Conservation (phyloP, 306 rosid genomes). For the Senna siamea region DNA sequence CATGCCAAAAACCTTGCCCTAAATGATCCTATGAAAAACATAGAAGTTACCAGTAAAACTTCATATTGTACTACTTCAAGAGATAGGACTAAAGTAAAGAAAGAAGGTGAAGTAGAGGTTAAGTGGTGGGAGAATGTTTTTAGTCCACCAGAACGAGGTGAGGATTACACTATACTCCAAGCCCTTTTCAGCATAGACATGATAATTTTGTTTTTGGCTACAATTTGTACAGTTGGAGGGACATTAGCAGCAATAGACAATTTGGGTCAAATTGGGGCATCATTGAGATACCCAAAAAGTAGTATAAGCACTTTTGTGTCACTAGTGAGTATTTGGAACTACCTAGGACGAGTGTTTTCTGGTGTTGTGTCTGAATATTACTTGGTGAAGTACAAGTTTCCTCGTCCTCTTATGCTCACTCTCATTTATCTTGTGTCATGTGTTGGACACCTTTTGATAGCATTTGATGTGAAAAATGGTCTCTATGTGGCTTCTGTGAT, state of each 20-base stretch:
- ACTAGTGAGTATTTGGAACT: conserved; percentile 64
- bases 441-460: conserved; percentile 56
- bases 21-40: conserved; percentile 22
- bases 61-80: neutral
- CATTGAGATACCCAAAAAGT: conserved; percentile 50
- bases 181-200: conserved; percentile 66
- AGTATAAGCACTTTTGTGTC: conserved; percentile 67
- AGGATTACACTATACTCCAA: conserved; percentile 66
- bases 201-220: conserved; percentile 51
- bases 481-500: conserved; percentile 62
- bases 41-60: neutral
- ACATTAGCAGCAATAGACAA: conserved; percentile 61
- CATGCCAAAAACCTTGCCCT: conserved; percentile 8
- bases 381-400: conserved; percentile 45
- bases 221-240: conserved; percentile 63
- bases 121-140: conserved; percentile 56
- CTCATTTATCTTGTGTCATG: conserved; percentile 51
- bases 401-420: conserved; percentile 58
- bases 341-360: conserved; percentile 49
- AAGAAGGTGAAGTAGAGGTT: neutral
- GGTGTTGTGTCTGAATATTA: conserved; percentile 58
- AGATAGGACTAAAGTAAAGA: too few species aligned
- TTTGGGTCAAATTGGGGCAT: conserved; percentile 60
- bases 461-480: conserved; percentile 47
- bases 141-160: conserved; percentile 56